Base-by-base conservation (phyloP, 1,284 basidiomycete genomes). In the Fereydounia khargensis region DNA sequence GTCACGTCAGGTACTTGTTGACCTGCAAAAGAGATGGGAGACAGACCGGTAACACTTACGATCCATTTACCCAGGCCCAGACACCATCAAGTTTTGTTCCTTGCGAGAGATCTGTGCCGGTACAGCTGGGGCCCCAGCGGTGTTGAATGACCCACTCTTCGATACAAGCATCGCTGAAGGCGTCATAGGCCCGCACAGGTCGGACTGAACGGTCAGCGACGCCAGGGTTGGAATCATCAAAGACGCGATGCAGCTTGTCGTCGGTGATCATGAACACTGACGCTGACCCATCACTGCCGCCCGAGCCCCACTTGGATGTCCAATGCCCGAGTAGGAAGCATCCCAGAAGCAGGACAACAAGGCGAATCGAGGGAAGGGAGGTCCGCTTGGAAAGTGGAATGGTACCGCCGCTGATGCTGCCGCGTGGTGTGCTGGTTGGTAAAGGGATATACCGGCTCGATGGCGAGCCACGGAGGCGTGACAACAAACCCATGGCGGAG, bases 31-130 rank as follows among this genome's bases (percentile, higher is more conserved):
- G n/a, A 28, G n/a, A 28, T 9, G n/a, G 9, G 27, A 28, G n/a
- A 28, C n/a, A 28, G n/a, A 33, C 13, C 10, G 7, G 18, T 7
- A 33, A 33, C 10, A 35, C 33, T 35, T 19, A 35, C 33, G 45
- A 49, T 18, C 55, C 55, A 16, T 58, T 58, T 17, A 58, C 55
- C 49, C 55, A 58, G 6, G 55, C 55, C 55, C 55, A 53, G 14
- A 58, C 42, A 2, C 49, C 55, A 37, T 58, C 49, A 37, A 53
- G 25, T 18, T 37, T 46, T 39, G 49, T 39, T 1, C 49, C 49
- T 13, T 35, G n/a, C 18, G 42, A 42, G 20, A 58, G 33, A n/a
- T 58, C 49, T 1, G 55, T 49, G 16, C 19, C 36, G 10, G 21
- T 20, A 30, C 55, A 58, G 0, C 39, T 43, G 5, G 30, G 31